phyloP scores from a whole-genome alignment of 2,329 filamentous ascomycete genomes.

The Metarhizium robertsii region DNA sequence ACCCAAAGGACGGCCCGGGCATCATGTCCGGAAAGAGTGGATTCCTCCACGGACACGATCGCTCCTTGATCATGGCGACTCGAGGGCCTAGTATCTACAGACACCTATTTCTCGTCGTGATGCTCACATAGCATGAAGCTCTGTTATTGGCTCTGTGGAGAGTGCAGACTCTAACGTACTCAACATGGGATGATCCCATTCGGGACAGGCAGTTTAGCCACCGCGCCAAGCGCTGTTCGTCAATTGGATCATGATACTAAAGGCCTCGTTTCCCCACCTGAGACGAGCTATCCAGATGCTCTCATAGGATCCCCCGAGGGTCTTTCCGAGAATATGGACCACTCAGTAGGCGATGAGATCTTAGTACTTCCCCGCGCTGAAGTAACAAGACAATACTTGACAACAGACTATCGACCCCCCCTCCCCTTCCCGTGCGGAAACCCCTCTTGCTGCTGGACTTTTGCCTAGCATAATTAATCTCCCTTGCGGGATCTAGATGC shows the following conservation, averaged over 20 bases:
- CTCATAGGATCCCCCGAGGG: background rate
- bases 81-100: no score
- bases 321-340: background rate
- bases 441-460: background rate
- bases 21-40: background rate
- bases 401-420: no score
- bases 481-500: background rate
- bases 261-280: background rate
- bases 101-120: no score
- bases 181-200: background rate
- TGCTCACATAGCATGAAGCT: no score
- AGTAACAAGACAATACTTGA: no score
- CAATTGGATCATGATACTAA: background rate
- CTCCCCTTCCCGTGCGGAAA: background rate
- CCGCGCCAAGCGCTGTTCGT: background rate
- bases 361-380: background rate
- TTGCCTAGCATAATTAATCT: background rate
- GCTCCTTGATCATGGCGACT: background rate
- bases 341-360: background rate
- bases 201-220: background rate
- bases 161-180: no score
- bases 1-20: no score
- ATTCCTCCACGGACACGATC: background rate
- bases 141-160: no score
- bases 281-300: background rate